Evolutionary conservation across 805 yeast species (phyloP), one percentile per base, ranked within the genome.

Genomic region (Candida corydali): DNA sequence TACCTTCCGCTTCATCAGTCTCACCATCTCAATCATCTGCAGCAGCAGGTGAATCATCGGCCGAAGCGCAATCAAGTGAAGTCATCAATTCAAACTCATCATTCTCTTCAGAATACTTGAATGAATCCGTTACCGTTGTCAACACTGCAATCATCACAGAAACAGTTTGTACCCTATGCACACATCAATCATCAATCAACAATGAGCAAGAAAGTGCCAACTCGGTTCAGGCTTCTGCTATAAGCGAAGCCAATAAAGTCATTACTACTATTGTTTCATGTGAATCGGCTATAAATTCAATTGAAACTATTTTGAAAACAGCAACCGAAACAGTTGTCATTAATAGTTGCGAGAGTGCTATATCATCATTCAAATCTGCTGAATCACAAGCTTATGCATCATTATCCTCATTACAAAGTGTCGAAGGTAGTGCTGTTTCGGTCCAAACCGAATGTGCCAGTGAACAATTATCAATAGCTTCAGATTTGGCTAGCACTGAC

Each of bases 1-100:
- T 30, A 17, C 29, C 35, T 28, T 23, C 37, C 15, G 41, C 34
- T 23, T 14, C 45, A 24, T 32, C 49, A 28, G 30, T 42, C 23
- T 27, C 38, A 4, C 14, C 14, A 22, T 14, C 34, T 14, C 16
- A n/a, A 31, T 15, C 23, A 32, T 12, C 20, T 32, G n/a, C 26
- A 22, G 12, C 42, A n/a, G 34, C 38, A 23, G 34, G 26, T 22
- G 31, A 32, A 26, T 28, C 35, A 17, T 35, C 39, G 18, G 25
- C 30, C n/a, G 23, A 6, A 17, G 36, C 27, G 18, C 16, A 24
- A 15, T 16, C 29, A 25, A 10, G 15, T 24, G 29, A 15, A 17
- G 28, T 25, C 15, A 22, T 27, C 5, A 22, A 15, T 6, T 27
- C 29, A 14, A 7, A 7, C 16, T 8, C 29, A 12, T 14, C n/a